Conservation (phyloP, 2,329 filamentous ascomycete genomes). For the Ophiocordyceps robertsii region DNA sequence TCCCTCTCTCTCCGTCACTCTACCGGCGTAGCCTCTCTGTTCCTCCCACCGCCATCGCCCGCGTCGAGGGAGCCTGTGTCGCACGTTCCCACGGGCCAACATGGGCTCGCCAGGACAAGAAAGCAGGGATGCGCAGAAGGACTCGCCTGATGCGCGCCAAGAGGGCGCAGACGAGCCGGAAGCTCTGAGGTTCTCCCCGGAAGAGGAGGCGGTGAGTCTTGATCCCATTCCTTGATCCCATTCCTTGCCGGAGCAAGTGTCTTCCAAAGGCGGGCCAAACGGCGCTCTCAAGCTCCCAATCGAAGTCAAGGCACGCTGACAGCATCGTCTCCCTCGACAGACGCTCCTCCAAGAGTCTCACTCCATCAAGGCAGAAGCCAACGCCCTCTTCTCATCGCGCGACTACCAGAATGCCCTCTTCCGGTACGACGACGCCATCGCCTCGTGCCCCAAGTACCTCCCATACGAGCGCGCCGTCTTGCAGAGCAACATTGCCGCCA, state of each 20-base stretch:
- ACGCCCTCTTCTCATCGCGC: conserved; percentile 60
- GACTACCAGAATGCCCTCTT: conserved; percentile 67
- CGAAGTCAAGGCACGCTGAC: not conserved
- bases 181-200: conserved; percentile 31
- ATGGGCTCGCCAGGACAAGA: too few species aligned
- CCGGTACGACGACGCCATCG: conserved; percentile 69
- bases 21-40: too few species aligned
- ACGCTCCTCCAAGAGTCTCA: conserved; percentile 59
- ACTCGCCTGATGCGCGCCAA: not conserved
- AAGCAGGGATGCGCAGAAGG: too few species aligned
- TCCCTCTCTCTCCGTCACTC: too few species aligned
- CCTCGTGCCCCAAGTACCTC: conserved; percentile 68
- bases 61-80: too few species aligned
- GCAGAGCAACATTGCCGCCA: conserved; percentile 79
- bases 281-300: too few species aligned
- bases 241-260: not conserved
- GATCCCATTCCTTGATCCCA: not conserved
- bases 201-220: conserved; percentile 38
- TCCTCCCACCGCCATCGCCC: too few species aligned
- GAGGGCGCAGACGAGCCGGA: conserved; percentile 8
- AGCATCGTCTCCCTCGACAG: conserved; percentile 22
- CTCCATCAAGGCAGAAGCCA: conserved; percentile 61
- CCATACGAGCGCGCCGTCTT: conserved; percentile 82
- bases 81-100: too few species aligned
- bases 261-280: not conserved